phyloP scores from a whole-genome alignment of 768 basidiomycete genomes.

The Naematelia aurantialba region DNA sequence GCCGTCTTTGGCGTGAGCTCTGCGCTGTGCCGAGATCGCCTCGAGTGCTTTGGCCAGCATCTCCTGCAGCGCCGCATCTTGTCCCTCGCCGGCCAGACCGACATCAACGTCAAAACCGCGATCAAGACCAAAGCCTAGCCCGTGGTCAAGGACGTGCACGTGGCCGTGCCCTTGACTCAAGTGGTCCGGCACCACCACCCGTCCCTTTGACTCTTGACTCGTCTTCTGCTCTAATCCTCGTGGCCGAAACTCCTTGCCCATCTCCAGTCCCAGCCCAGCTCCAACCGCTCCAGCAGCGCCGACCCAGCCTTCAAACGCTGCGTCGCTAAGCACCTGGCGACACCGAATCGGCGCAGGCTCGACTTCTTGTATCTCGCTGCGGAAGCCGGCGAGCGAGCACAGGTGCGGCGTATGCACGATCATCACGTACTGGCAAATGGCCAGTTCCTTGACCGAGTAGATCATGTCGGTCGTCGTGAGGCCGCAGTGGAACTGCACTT shows the following conservation, averaged over 20 bases:
- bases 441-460: slow-evolving; percentile 84
- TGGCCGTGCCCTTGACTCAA: not conserved
- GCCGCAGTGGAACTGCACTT: slow-evolving; percentile 97
- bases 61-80: slow-evolving; percentile 5
- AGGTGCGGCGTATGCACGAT: slow-evolving; percentile 92
- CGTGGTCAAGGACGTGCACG: not conserved
- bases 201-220: not conserved
- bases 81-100: slow-evolving; percentile 10
- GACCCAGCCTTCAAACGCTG: slow-evolving; percentile 25
- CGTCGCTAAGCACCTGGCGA: slow-evolving; percentile 37
- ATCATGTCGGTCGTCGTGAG: slow-evolving; percentile 90
- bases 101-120: not conserved
- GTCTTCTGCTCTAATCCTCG: not conserved
- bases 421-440: slow-evolving; percentile 89
- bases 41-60: slow-evolving; percentile 19
- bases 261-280: not conserved
- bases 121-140: slow-evolving; percentile 4
- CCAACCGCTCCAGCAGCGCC: not conserved
- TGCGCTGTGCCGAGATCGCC: slow-evolving; percentile 9
- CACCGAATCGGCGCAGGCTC: slow-evolving; percentile 35
- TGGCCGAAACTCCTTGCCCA: slow-evolving; percentile 4
- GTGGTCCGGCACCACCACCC: not conserved
- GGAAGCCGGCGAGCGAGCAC: slow-evolving; percentile 89
- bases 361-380: slow-evolving; percentile 39
- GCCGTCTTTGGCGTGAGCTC: too few relatives aligned